These are phyloP conservation scores for Thielaviopsis populi DNA, from an alignment of 2,329 filamentous ascomycete genomes.

Conservation along the genomic window DNA sequence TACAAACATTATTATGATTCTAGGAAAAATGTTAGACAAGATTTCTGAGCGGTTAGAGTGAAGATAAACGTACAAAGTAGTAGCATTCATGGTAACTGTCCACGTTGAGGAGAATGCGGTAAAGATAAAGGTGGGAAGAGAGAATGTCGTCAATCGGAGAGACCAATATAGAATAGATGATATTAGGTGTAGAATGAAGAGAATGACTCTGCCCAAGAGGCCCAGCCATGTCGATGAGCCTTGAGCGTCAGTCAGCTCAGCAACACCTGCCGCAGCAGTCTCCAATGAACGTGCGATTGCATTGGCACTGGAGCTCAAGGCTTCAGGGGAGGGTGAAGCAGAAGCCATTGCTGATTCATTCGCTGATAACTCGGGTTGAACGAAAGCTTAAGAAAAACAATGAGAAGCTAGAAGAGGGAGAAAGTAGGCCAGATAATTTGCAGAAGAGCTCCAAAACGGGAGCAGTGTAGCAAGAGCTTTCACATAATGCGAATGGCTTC, in stretches of 20 bases:
- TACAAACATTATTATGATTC: constrained; percentile 60
- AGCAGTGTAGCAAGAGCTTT: constrained; percentile 10
- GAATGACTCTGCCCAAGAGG: constrained; percentile 38
- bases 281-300: constrained; percentile 5
- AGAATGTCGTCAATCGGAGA: constrained; percentile 75
- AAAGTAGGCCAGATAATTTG: neutral
- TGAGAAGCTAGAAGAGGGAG: neutral
- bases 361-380: neutral
- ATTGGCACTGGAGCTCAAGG: neutral
- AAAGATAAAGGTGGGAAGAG: constrained; percentile 77
- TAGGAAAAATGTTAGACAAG: constrained; percentile 23
- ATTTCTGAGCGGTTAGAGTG: too few species aligned
- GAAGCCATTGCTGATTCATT: neutral
- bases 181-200: constrained; percentile 39
- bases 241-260: constrained; percentile 11
- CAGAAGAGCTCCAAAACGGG: constrained; percentile 13
- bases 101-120: constrained; percentile 79
- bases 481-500: constrained; percentile 13
- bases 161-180: constrained; percentile 58
- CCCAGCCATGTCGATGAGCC: constrained; percentile 40
- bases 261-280: constrained; percentile 9
- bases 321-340: neutral
- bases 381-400: neutral
- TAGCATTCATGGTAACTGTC: constrained; percentile 98
- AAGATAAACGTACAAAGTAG: constrained; percentile 55